Base-by-base conservation (phyloP, 2,329 filamentous ascomycete species). In the Trichoderma harzianum region DNA sequence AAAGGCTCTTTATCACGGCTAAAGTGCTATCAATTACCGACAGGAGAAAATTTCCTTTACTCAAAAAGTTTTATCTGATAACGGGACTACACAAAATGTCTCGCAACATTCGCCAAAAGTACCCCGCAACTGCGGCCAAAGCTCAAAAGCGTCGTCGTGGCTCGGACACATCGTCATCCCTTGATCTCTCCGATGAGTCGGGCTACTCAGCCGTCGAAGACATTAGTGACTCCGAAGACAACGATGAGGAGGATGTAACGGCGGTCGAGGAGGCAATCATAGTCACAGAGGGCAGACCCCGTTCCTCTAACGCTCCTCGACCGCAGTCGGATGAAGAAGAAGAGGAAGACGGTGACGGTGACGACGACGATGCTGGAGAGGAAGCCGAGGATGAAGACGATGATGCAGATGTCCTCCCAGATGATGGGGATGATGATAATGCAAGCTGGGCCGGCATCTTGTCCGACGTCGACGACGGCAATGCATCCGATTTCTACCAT, bases 261-360 rank as follows among this genome's bases (percentile, higher is more conserved):
- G 89, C 90, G 85, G 87, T 90, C 84, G 93, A 96, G 87, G 93
- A 94, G 84, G 87, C 90, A 80, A 89, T 91, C 76, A 93, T 95
- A 74, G 84, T 93, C 72, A 81, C 81, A 70, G 82, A 85, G 74
- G 82, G 80, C 74, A 78, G 79, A 75, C 79, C 79, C 34, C 79
- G 82, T 51, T 79, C 79, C 73, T 77, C 80, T 76, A 80, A 79
- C 77, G 82, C 86, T 83, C 85, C 87, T 86, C 87, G 86, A 84
- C 85, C 87, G 78, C 80, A 74, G 70, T 70, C 74, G 16, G 78
- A 82, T 39, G 79, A 79, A 18, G 76, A 79, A 39, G 77, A 81
- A 18, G 79, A 81, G 0, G 82, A 83, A 39, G 36, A 39, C 8
- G 26, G 26, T 26, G 36, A 39, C 5, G 81, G 82, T 5, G 81